Conservation (phyloP, 2,329 filamentous ascomycete species). For the Diplodia scrobiculata region DNA sequence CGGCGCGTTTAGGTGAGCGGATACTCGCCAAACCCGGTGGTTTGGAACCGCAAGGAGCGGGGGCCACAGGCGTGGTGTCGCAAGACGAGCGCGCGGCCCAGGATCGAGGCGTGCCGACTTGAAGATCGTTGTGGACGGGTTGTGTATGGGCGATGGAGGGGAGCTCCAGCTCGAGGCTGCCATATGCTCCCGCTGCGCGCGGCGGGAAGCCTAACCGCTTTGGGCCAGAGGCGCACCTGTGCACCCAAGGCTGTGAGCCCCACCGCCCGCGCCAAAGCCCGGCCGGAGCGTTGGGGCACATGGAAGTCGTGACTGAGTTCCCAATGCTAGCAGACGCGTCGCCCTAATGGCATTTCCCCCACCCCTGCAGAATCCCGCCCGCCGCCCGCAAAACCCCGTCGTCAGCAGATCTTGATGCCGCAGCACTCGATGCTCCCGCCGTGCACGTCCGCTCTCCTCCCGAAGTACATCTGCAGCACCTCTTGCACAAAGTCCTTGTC, state of each 20-base stretch:
- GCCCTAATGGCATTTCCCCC: background rate
- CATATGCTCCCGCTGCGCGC: slow-evolving; percentile 11
- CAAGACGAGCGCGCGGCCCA: background rate
- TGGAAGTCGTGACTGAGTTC: background rate
- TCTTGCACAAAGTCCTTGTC: slow-evolving; percentile 71
- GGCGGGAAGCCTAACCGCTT: slow-evolving; percentile 15
- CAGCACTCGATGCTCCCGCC: slow-evolving; percentile 73
- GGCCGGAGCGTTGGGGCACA: background rate
- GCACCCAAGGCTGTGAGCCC: background rate
- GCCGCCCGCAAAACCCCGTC: background rate
- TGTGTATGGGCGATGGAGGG: slow-evolving; percentile 4
- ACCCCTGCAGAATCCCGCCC: background rate
- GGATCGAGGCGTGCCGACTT: background rate
- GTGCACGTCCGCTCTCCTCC: slow-evolving; percentile 63
- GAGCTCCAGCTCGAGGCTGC: slow-evolving; percentile 12
- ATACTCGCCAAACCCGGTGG: too few species aligned
- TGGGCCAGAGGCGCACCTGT: background rate
- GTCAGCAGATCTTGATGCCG: slow-evolving; percentile 67
- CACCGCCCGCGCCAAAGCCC: background rate
- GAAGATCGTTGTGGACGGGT: background rate
- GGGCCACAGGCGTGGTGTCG: background rate
- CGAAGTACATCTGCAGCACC: slow-evolving; percentile 67
- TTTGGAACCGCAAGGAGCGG: background rate
- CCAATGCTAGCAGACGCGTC: background rate
- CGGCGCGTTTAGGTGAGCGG: background rate